Percentiles rank a stretch among this genome's conserved stretches.
These are phyloP conservation scores for Colletotrichum plurivorum DNA, from an alignment of 2,329 filamentous ascomycete species.

Conservation along the genomic window DNA sequence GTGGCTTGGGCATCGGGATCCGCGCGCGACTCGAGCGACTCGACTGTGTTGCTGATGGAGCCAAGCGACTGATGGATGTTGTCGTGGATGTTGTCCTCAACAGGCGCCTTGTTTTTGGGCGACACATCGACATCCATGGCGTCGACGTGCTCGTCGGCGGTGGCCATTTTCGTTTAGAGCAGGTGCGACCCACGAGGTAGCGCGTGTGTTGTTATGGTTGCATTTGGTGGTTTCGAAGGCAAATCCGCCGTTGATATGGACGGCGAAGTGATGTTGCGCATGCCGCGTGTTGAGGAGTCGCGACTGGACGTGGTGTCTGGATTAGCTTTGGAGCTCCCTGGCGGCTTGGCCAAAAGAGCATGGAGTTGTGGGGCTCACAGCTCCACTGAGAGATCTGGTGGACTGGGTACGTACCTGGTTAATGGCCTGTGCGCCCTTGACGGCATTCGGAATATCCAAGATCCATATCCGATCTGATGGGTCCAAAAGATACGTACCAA, in stretches of 20 bases:
- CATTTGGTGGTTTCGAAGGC: conserved; percentile 11
- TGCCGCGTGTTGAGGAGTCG: conserved; percentile 33
- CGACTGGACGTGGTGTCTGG: conserved; percentile 26
- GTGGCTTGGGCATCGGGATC: conserved; percentile 79
- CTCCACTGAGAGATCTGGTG: conserved; percentile 29
- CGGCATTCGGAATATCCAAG: background rate
- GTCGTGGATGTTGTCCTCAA: conserved; percentile 47
- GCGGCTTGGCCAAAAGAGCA: conserved; percentile 9
- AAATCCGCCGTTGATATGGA: conserved; percentile 8
- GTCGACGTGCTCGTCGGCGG: conserved; percentile 40
- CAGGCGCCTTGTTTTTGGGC: conserved; percentile 50
- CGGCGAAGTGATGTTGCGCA: conserved; percentile 22
- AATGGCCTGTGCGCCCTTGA: conserved; percentile 1
- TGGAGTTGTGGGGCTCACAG: conserved; percentile 17
- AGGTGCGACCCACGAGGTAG: background rate
- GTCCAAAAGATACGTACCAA: background rate
- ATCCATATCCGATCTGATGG: background rate
- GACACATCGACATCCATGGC: conserved; percentile 52
- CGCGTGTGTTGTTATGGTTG: background rate
- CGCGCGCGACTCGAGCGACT: conserved; percentile 65
- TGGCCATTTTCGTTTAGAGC: conserved; percentile 41
- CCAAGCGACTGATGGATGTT: conserved; percentile 44
- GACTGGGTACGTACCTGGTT: too few species aligned
- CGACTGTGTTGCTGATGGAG: conserved; percentile 56
- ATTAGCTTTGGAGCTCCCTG: conserved; percentile 38